Conservation (phyloP, 768 basidiomycete species). For the Mycena filopes region DNA sequence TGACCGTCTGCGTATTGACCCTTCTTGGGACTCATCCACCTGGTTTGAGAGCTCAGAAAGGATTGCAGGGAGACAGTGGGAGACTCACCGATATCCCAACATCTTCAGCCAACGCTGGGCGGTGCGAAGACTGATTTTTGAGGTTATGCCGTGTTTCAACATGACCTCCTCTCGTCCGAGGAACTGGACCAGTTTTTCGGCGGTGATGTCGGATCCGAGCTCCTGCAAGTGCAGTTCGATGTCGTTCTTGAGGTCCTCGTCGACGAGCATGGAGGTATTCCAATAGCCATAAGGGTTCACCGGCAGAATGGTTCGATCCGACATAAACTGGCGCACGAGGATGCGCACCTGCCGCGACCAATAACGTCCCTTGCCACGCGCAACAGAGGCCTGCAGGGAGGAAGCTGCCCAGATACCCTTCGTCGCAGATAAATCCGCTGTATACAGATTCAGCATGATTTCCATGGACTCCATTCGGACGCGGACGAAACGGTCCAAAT, state of each 20-base stretch:
- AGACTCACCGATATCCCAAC: neutral
- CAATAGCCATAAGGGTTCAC: slow-evolving; percentile 24
- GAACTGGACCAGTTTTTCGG: slow-evolving; percentile 17
- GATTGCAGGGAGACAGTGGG: too few relatives aligned
- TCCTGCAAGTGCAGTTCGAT: slow-evolving; percentile 34
- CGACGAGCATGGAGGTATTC: slow-evolving; percentile 23
- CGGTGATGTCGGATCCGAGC: slow-evolving; percentile 35
- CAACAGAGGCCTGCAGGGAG: neutral
- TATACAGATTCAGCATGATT: slow-evolving; percentile 5
- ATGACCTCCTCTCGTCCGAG: neutral
- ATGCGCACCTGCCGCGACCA: neutral
- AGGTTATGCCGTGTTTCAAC: slow-evolving; percentile 4
- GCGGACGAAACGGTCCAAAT: neutral
- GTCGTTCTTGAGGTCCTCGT: slow-evolving; percentile 32
- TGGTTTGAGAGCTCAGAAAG: too few relatives aligned
- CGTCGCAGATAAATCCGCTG: neutral
- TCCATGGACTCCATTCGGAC: neutral
- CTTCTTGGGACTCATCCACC: neutral
- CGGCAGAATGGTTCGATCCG: slow-evolving; percentile 7
- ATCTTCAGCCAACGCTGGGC: neutral
- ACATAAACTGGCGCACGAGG: slow-evolving; percentile 4
- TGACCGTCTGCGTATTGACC: slow-evolving; percentile 4
- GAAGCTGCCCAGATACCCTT: slow-evolving; percentile 1
- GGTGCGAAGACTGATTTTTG: neutral
- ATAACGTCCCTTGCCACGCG: neutral